Evolutionary conservation across 2,329 filamentous ascomycete genomes (phyloP), one percentile per base, ranked within the genome.

Genomic region (Nannizzia gypsea): DNA sequence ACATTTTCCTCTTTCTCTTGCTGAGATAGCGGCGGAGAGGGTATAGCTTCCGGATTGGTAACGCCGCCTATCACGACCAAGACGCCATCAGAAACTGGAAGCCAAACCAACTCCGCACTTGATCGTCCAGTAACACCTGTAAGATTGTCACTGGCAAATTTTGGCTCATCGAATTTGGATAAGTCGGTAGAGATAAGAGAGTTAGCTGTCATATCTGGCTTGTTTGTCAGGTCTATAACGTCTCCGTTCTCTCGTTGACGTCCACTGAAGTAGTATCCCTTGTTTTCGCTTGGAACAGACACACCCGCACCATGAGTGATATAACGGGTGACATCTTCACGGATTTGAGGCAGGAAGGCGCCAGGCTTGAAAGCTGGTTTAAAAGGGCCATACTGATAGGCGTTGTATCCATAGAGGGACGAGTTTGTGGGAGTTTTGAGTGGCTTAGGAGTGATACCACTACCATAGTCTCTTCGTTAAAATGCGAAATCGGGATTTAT

Each of bases 191-290:
- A 77, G 65, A 89, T 81, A 31, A 90, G 72, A 1, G 73, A 81
- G 60, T 81, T 68, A 1, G 84, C 83, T 1, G 78, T 70, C 0
- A 66, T 57, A 1, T 74, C 73, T 0, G 69, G 66, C 31, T 77
- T 74, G 3, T 28, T 9, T 11, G n/a, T 13, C 0, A 61, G 58
- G 5, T 67, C 58, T 48, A 88, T 79, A 0, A 76, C 71, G 0
- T 82, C 83, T 66, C 73, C 78, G 11, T 71, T 70, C 0, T 75
- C 69, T 0, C 82, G 77, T 13, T 75, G 79, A 69, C 86, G 73
- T 0, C 87, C 87, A 0, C 83, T 82, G 64, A 89, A 87, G 65
- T 89, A 89, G 75, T 83, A 89, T 0, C 84, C 85, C 64, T 83
- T 78, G 63, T 88, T 85, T 69, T 89, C 86, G 0, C 85, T 88